A percentile compares a stretch with the other conserved stretches of the same genome.
These are phyloP conservation scores for Uromyces viciae-fabae DNA, from an alignment of 1,284 basidiomycete species.

Conservation along the genomic window DNA sequence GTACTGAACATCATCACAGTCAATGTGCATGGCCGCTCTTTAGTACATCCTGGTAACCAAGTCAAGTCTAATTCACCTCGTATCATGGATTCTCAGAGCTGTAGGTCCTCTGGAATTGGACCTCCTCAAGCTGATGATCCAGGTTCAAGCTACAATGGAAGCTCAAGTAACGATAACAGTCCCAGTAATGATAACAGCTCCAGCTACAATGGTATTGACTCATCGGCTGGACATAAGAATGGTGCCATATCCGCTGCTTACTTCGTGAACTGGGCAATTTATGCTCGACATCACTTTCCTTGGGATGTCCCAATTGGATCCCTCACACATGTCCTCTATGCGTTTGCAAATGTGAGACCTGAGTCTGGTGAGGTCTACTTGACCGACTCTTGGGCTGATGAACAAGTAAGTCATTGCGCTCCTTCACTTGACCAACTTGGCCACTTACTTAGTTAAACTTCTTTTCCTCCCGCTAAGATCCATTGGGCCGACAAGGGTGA, in stretches of 20 bases:
- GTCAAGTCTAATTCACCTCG: no score
- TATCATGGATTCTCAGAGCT: no score
- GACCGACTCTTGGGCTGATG: slow-evolving; percentile 55
- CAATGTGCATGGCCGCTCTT: no score
- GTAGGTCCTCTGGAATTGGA: no score
- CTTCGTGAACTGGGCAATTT: slow-evolving; percentile 55
- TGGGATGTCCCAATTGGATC: slow-evolving; percentile 49
- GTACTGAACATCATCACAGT: no score
- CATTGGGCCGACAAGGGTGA: slow-evolving; percentile 52
- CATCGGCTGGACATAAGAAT: slow-evolving; percentile 1
- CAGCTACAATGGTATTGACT: slow-evolving; percentile 4
- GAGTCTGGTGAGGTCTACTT: slow-evolving; percentile 53
- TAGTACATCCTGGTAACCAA: no score
- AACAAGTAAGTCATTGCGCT: slow-evolving; percentile 46
- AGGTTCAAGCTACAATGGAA: no score
- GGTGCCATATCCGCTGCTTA: slow-evolving; percentile 37
- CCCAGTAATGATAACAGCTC: not conserved
- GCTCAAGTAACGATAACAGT: no score
- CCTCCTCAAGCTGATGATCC: no score
- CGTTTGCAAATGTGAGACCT: slow-evolving; percentile 54
- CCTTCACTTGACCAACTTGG: not conserved
- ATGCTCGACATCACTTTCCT: slow-evolving; percentile 53
- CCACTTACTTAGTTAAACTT: not conserved
- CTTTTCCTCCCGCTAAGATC: slow-evolving; percentile 47
- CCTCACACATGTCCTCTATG: slow-evolving; percentile 54